A percentile compares a stretch with the other conserved stretches of the same genome.
phyloP scores from a whole-genome alignment of 805 yeast genomes.

The Peterozyma xylosa region DNA sequence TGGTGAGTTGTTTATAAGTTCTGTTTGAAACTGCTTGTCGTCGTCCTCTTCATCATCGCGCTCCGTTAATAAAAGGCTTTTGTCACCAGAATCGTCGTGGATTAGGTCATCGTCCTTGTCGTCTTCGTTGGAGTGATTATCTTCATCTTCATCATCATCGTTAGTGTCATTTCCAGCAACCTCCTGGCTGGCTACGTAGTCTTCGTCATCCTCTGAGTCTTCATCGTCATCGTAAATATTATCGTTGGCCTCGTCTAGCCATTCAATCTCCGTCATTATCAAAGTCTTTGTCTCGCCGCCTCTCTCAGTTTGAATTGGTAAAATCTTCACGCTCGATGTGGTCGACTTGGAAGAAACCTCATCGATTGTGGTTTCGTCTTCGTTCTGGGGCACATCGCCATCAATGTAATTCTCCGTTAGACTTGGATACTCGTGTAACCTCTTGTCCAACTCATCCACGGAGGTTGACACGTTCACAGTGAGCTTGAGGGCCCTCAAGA shows the following conservation, averaged over 20 bases:
- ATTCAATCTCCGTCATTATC: constrained; percentile 4
- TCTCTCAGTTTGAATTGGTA: neutral
- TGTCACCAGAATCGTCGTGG: neutral
- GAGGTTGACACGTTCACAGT: constrained; percentile 7
- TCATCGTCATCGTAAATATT: constrained; percentile 17
- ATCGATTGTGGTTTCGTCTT: neutral
- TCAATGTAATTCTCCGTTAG: neutral
- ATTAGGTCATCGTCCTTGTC: constrained; percentile 1
- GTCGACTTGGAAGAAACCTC: neutral
- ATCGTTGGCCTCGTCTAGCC: constrained; percentile 6
- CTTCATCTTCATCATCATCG: constrained; percentile 4
- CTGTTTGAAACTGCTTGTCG: neutral
- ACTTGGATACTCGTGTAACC: neutral
- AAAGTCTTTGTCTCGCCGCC: constrained; percentile 1
- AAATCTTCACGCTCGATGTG: neutral
- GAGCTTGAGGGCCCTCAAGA: constrained; percentile 5
- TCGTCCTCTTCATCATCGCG: neutral
- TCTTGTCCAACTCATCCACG: constrained; percentile 1
- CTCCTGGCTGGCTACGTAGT: neutral
- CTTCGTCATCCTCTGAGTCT: constrained; percentile 14
- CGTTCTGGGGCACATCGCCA: neutral
- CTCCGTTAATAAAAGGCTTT: neutral
- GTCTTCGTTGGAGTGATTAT: constrained; percentile 12
- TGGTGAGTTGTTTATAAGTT: too few species aligned
- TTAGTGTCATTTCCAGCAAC: neutral